Base-by-base conservation (phyloP, 225 moss, liverwort and hornwort species). In the Physcomitrellopsis africana region DNA sequence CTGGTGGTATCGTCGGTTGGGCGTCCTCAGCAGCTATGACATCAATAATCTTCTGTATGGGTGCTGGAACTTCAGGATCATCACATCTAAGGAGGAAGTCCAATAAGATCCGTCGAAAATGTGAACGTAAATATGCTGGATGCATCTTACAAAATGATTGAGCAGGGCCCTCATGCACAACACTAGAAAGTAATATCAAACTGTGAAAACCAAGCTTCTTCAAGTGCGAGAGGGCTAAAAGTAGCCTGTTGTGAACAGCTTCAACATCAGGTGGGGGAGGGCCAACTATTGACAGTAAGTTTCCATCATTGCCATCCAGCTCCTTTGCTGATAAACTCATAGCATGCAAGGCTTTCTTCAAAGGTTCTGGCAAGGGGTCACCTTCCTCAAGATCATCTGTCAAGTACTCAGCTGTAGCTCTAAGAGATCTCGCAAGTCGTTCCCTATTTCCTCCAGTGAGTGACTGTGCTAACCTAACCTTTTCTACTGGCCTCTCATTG, bases 51-150 rank as follows among this genome's bases (percentile, higher is more conserved):
- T 2, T 82, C 79, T 87, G 81, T 68, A 87, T 87, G 23, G 79
- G 73, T 3, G 18, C 72, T 24, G 87, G 87, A n/a, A 81, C 63
- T n/a, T 79, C 51, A 64, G 87, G 63, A 47, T 64, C 79, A 24
- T 77, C 74, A 70, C 87, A 87, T 23, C 84, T 56, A 8, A 87
- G 84, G 63, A 87, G 81, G 72, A 87, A 87, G 60, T 84, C 87
- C 70, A 87, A n/a, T 48, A 87, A 71, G 57, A 84, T 80, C 0
- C 82, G 73, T 44, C 84, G 79, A 24, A 82, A 77, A 72, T 64
- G 79, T 23, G 78, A 78, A n/a, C 84, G 84, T 11, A 84, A 63
- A 41, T 79, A 82, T 2, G 76, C 74, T 18, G 87, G 81, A 60
- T 87, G 79, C 70, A 78, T 76, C 68, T 77, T 87, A 43, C 84